A percentile compares a stretch with the other conserved stretches of the same genome.
Conservation (phyloP, 2,329 filamentous ascomycete genomes). For the Claviceps capensis region DNA sequence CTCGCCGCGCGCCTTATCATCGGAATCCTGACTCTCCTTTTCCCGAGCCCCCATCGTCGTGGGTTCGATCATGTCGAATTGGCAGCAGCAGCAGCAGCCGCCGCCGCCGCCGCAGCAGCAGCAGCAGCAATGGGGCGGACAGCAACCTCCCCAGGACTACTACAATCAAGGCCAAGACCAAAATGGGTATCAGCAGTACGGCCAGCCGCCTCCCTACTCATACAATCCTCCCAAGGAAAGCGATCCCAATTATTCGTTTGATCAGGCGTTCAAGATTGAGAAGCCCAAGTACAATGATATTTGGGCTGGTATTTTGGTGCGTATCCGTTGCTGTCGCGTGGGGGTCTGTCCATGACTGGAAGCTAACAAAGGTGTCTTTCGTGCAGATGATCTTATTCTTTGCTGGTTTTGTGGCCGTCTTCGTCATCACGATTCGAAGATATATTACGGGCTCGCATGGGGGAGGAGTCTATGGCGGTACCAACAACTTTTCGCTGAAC, state of each 20-base stretch:
- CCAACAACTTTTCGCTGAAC: slow-evolving; percentile 53
- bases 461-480: slow-evolving; percentile 57
- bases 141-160: slow-evolving; percentile 6
- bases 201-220: slow-evolving; percentile 18
- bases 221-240: slow-evolving; percentile 24
- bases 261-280: slow-evolving; percentile 70
- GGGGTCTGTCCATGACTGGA: background rate
- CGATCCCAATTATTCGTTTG: slow-evolving; percentile 46
- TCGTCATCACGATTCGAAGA: slow-evolving; percentile 59
- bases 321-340: slow-evolving; percentile 10
- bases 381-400: slow-evolving; percentile 54
- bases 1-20: background rate
- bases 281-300: slow-evolving; percentile 81
- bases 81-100: background rate
- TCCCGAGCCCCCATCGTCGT: background rate
- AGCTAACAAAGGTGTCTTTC: background rate
- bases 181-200: slow-evolving; percentile 14
- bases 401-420: slow-evolving; percentile 62
- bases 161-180: slow-evolving; percentile 10
- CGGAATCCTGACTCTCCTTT: too few relatives aligned
- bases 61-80: slow-evolving; percentile 2
- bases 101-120: slow-evolving; percentile 1
- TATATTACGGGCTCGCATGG: slow-evolving; percentile 54
- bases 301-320: slow-evolving; percentile 72
- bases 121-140: slow-evolving; percentile 2